Percentiles rank a stretch among this genome's conserved stretches.
These are phyloP conservation scores for Colletotrichum tabaci DNA, from an alignment of 2,329 filamentous ascomycete genomes.

Conservation along the genomic window DNA sequence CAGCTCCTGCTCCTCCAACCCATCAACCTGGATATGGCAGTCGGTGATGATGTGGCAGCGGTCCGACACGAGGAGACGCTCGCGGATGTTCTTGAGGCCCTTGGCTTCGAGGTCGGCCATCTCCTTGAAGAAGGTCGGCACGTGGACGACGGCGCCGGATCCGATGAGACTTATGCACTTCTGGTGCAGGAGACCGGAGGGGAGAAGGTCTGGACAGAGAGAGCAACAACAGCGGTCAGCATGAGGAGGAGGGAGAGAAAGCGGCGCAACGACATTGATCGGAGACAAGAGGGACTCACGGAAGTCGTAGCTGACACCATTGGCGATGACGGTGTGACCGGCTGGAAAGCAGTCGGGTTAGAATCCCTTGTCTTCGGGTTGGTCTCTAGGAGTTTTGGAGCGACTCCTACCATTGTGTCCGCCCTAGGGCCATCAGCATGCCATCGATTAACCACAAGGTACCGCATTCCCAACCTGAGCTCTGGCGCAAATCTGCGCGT, in stretches of 20 bases:
- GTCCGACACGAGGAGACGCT: conserved; percentile 74
- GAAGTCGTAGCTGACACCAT: conserved; percentile 44
- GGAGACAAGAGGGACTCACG: conserved; percentile 33
- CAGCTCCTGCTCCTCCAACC: conserved; percentile 73
- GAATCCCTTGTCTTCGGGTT: conserved; percentile 22
- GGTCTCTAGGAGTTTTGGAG: conserved; percentile 39
- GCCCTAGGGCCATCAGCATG: conserved; percentile 47
- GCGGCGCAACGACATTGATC: conserved; percentile 1
- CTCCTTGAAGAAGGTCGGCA: conserved; percentile 62
- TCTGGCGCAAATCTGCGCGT: conserved; percentile 44
- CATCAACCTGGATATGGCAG: conserved; percentile 77
- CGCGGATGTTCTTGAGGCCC: conserved; percentile 54
- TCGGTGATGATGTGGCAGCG: conserved; percentile 76
- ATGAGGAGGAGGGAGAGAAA: conserved; percentile 30
- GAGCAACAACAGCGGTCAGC: conserved; percentile 52
- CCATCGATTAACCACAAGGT: conserved; percentile 39
- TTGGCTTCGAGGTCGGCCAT: conserved; percentile 56
- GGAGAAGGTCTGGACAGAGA: conserved; percentile 66
- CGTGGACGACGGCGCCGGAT: conserved; percentile 77
- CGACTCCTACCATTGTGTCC: conserved; percentile 50
- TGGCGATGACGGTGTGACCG: conserved; percentile 41
- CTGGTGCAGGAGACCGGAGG: conserved; percentile 81
- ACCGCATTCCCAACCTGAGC: conserved; percentile 39
- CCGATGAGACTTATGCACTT: conserved; percentile 81
- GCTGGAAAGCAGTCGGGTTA: conserved; percentile 40